Conservation (phyloP, 108 stramenopile species). For the Mediolabrus comicus region DNA sequence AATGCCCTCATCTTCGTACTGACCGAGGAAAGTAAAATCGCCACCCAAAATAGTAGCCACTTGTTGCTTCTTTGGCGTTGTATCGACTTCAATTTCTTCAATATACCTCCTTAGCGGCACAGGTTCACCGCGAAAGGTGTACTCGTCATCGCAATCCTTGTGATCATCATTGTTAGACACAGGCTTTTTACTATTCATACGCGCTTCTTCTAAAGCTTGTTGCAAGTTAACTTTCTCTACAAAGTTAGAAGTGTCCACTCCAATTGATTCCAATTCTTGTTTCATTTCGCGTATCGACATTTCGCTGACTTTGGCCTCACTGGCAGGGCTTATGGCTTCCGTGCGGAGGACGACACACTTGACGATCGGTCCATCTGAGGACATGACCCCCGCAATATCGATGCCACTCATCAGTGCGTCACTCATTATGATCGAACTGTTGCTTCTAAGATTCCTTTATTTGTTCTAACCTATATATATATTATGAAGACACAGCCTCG, state of each 20-base stretch:
- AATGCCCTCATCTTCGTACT: constrained; percentile 84
- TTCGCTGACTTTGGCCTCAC: not conserved
- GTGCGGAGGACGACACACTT: constrained; percentile 73
- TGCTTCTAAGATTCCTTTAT: not conserved
- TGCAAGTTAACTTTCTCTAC: constrained; percentile 28
- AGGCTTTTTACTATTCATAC: not conserved
- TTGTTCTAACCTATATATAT: not conserved
- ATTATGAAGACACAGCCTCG: no score
- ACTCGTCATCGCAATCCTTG: constrained; percentile 2
- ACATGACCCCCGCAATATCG: constrained; percentile 71
- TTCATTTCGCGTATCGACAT: constrained; percentile 28
- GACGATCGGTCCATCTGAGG: constrained; percentile 70
- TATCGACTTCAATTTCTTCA: constrained; percentile 72
- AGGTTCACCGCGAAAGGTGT: not conserved
- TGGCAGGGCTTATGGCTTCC: not conserved
- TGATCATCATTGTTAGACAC: constrained; percentile 2
- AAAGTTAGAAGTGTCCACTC: constrained; percentile 5
- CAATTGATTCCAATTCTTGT: constrained; percentile 16
- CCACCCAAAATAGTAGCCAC: constrained; percentile 67
- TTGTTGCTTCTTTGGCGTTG: constrained; percentile 74
- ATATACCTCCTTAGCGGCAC: constrained; percentile 50
- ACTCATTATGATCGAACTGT: not conserved
- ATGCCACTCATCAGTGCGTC: constrained; percentile 32
- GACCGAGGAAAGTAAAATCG: constrained; percentile 83
- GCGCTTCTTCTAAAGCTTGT: constrained; percentile 11